Percentiles rank a stretch among this genome's conserved stretches.
Conservation (phyloP, 1,284 basidiomycete genomes). For the Blastosporella zonata region DNA sequence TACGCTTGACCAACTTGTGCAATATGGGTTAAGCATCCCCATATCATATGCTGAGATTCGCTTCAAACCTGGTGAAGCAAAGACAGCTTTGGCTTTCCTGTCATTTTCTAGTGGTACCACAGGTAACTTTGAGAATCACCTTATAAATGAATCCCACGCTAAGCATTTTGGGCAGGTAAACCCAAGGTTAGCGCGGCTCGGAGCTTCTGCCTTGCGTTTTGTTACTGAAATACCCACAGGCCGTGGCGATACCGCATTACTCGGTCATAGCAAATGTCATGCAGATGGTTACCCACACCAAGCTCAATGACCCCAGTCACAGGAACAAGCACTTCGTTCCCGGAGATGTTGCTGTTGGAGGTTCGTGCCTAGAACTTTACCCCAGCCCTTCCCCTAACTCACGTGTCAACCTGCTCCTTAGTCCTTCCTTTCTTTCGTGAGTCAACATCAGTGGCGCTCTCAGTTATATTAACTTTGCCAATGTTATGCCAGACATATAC, state of each 20-base stretch:
- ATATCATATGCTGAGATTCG: constrained; percentile 45
- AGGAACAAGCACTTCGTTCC: constrained; percentile 29
- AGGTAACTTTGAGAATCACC: constrained; percentile 24
- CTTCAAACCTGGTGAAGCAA: constrained; percentile 61
- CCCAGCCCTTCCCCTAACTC: background rate
- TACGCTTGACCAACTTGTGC: constrained; percentile 54
- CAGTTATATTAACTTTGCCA: constrained; percentile 7
- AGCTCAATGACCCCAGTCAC: constrained; percentile 38
- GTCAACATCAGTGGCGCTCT: constrained; percentile 17
- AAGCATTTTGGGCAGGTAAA: constrained; percentile 40
- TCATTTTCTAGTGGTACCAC: constrained; percentile 84
- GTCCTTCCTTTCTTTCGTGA: constrained; percentile 48
- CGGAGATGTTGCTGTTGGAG: constrained; percentile 56
- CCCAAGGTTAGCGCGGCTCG: constrained; percentile 55
- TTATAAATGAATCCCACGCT: background rate
- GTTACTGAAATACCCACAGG: constrained; percentile 36
- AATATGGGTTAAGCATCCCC: constrained; percentile 45
- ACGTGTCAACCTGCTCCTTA: constrained; percentile 16
- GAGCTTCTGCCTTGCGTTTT: background rate
- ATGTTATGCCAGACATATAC: constrained; percentile 39
- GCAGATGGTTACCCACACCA: constrained; percentile 54
- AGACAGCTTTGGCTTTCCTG: constrained; percentile 68
- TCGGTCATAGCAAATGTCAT: constrained; percentile 65
- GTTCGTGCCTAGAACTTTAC: constrained; percentile 31
- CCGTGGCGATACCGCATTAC: constrained; percentile 69